phyloP scores from a whole-genome alignment of 2,329 filamentous ascomycete species.

The Annulohypoxylon truncatum region DNA sequence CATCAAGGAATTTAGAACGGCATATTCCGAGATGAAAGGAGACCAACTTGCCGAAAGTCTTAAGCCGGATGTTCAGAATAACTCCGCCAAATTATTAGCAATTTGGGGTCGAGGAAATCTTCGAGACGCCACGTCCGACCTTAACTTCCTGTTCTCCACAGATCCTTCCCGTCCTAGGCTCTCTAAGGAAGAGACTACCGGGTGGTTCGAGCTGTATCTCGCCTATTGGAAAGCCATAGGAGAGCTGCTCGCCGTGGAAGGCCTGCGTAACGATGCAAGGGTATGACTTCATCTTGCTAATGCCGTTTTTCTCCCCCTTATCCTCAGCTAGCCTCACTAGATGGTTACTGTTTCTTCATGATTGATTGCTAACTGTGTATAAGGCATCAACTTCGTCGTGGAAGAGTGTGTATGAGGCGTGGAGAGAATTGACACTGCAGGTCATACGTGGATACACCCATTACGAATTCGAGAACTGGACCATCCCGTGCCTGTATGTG shows the following conservation, averaged over 20 bases:
- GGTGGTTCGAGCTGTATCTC: slow-evolving; percentile 89
- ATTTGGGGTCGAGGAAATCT: slow-evolving; percentile 79
- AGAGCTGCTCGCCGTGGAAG: slow-evolving; percentile 75
- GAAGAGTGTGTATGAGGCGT: slow-evolving; percentile 85
- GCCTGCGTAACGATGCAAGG: slow-evolving; percentile 54
- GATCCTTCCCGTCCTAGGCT: slow-evolving; percentile 66
- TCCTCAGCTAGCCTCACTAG: not conserved
- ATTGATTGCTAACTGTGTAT: slow-evolving; percentile 19
- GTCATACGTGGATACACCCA: slow-evolving; percentile 85
- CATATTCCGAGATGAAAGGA: slow-evolving; percentile 73
- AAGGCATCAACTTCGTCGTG: slow-evolving; percentile 66
- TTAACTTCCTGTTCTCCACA: slow-evolving; percentile 77
- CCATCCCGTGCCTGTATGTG: slow-evolving; percentile 88
- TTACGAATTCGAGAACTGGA: slow-evolving; percentile 85
- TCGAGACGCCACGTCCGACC: slow-evolving; percentile 73
- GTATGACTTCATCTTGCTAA: slow-evolving; percentile 38
- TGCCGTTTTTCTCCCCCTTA: not conserved
- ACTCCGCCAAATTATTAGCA: slow-evolving; percentile 73
- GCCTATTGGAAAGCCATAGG: slow-evolving; percentile 86
- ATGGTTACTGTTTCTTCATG: not conserved
- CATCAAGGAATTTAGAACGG: slow-evolving; percentile 78
- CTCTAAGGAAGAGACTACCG: slow-evolving; percentile 74
- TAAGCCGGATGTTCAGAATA: slow-evolving; percentile 73
- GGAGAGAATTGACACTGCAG: slow-evolving; percentile 84
- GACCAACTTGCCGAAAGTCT: slow-evolving; percentile 80